phyloP scores from a whole-genome alignment of 2,329 filamentous ascomycete genomes.

The Cladosporium sp. region DNA sequence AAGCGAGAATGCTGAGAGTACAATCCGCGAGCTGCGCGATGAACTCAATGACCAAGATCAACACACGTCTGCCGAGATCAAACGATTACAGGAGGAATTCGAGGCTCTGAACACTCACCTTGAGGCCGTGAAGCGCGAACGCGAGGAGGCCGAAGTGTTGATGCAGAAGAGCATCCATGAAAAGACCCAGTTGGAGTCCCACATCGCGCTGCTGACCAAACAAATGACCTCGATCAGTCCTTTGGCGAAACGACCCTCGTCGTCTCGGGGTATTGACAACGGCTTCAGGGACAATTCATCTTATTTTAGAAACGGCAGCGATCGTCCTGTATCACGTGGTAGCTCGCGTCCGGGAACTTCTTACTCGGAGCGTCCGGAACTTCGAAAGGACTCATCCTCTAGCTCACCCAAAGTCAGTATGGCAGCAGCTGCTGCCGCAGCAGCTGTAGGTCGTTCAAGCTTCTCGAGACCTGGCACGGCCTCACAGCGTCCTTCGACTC shows the following conservation, averaged over 20 bases:
- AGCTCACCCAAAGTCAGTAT: conserved; percentile 5
- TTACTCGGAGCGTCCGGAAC: conserved; percentile 1
- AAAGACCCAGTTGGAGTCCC: conserved; percentile 24
- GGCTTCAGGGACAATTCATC: neutral
- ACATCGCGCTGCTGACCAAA: conserved; percentile 27
- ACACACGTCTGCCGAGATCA: conserved; percentile 7
- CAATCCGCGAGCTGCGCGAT: neutral
- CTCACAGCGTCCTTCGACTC: neutral
- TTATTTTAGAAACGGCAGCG: neutral
- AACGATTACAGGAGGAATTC: conserved; percentile 18
- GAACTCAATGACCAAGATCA: neutral
- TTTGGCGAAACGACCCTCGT: neutral
- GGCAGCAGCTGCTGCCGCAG: conserved; percentile 8
- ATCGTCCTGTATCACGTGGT: conserved; percentile 4
- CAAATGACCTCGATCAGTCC: conserved; percentile 14
- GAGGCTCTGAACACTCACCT: conserved; percentile 20
- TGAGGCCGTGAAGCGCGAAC: conserved; percentile 21
- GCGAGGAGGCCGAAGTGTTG: conserved; percentile 17
- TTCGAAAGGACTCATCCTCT: neutral
- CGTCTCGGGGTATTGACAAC: conserved; percentile 21
- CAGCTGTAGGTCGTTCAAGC: neutral
- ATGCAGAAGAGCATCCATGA: conserved; percentile 23
- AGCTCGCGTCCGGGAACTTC: conserved; percentile 2
- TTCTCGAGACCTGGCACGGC: neutral
- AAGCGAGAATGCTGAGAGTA: neutral